Conservation (phyloP, 1,284 basidiomycete genomes). For the Apiotrichum sp. region DNA sequence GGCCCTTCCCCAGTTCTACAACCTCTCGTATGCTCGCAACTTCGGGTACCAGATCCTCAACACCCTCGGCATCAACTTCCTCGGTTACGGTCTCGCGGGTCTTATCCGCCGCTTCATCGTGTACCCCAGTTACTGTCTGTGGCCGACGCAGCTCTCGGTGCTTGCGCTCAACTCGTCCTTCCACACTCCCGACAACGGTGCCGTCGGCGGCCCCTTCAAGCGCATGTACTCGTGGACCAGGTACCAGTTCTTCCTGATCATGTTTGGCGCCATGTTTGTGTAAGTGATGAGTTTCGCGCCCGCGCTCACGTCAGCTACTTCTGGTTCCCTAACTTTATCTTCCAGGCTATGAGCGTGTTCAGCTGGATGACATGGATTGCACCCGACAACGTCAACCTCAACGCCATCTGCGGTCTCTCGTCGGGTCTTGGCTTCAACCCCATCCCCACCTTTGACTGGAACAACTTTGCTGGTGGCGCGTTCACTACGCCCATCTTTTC, state of each 20-base stretch:
- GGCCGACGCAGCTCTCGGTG: too few species aligned
- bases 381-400: slow-evolving; percentile 39
- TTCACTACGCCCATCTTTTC: not conserved
- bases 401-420: slow-evolving; percentile 23
- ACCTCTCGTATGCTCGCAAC: slow-evolving; percentile 35
- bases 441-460: slow-evolving; percentile 43
- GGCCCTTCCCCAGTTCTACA: slow-evolving; percentile 33
- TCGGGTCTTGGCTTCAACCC: slow-evolving; percentile 35
- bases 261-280: slow-evolving; percentile 38
- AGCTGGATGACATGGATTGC: slow-evolving; percentile 61
- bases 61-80: slow-evolving; percentile 48
- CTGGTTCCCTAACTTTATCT: slow-evolving; percentile 47
- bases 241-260: too few species aligned
- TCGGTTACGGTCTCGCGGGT: slow-evolving; percentile 50
- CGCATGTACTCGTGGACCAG: too few species aligned
- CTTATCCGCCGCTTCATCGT: slow-evolving; percentile 47
- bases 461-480: too few species aligned
- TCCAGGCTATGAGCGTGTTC: slow-evolving; percentile 52
- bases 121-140: too few species aligned
- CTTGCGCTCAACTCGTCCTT: too few species aligned
- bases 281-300: too few species aligned
- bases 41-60: slow-evolving; percentile 47
- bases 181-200: too few species aligned
- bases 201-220: too few species aligned
- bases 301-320: slow-evolving; percentile 34